These are phyloP conservation scores for Picea glauca DNA, from an alignment of 75 land plant species.

Conservation along the genomic window DNA sequence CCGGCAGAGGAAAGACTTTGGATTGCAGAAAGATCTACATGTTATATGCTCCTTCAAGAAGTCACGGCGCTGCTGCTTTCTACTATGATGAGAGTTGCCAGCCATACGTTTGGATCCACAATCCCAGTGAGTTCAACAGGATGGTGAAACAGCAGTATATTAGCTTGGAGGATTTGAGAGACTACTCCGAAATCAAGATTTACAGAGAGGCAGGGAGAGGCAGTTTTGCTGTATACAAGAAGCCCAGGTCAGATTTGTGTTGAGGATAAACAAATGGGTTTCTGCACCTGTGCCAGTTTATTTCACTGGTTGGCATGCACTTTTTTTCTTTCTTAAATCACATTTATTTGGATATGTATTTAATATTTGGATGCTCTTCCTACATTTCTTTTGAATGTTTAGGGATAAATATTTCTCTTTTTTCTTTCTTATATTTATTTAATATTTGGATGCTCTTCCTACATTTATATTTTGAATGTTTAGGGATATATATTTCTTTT, in stretches of 20 bases:
- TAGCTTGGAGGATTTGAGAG: conserved; percentile 8
- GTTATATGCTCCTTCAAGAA: neutral
- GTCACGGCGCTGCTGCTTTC: neutral
- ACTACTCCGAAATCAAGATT: conserved; percentile 8
- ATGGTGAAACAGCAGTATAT: conserved; percentile 18
- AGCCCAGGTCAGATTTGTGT: conserved; percentile 5
- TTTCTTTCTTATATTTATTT: too few species aligned
- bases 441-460: too few species aligned
- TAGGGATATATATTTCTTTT: too few species aligned
- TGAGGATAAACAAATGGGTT: neutral
- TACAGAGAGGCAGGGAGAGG: conserved; percentile 5
- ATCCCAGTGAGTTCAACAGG: neutral
- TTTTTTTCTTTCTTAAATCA: too few species aligned
- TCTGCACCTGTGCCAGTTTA: too few species aligned
- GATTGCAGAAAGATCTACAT: conserved; percentile 6
- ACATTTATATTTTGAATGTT: too few species aligned
- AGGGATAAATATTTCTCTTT: too few species aligned
- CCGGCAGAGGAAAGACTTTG: conserved; percentile 9
- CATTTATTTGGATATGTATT: too few species aligned
- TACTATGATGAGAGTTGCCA: conserved; percentile 7
- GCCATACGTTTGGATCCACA: conserved; percentile 14
- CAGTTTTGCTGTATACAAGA: neutral
- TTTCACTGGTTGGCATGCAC: too few species aligned
- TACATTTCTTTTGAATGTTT: too few species aligned
- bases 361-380: too few species aligned